Evolutionary conservation across 768 basidiomycete species (phyloP), one percentile per base, ranked within the genome.

Genomic region (Lactifluus pinguis): DNA sequence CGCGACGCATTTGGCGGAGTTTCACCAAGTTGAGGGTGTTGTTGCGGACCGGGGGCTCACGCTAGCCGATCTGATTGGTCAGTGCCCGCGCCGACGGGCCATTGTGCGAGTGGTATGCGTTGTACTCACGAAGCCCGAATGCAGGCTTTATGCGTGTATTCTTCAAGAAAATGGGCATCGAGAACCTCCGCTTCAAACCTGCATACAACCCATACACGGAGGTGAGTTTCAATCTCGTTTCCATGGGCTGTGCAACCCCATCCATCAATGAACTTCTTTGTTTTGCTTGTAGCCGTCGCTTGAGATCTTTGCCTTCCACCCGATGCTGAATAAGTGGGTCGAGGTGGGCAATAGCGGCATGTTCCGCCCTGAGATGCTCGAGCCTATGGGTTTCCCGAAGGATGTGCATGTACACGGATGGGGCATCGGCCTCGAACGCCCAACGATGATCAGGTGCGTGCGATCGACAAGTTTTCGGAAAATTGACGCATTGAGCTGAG

Each of bases 21-120:
- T 99, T 79, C 95, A 98, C 72, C 97, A 99, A 74, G 97, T 99
- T n/a, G 97, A 99, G 73, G 97, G 97, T 53, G 97, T 99, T 49
- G 93, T 99, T 30, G 97, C 97, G 10, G 97, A 99, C 73, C 84
- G 86, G 65, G 85, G 85, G 53, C 75, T 99, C 61, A 98, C 95
- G 1, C 77, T 99, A 30, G 95, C 93, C 17, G 94, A 98, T 71
- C 78, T 99, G 61, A 98, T 99, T 65, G 95, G 94, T 92, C 65
- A 49, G 39, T 11, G 19, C 36, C 42, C 25, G 38, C n/a, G 32
- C 48, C 11, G n/a, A 17, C 29, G 15, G 47, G 25, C 41, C 51
- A 34, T 45, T 2, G 29, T 44, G 52, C n/a, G 10, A 53, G 42
- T 17, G 32, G 11, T 25, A 2, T 17, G 17, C 41, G 42, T 1